Conservation (phyloP, 2,329 filamentous ascomycete species). For the Thielaviopsis musarum region DNA sequence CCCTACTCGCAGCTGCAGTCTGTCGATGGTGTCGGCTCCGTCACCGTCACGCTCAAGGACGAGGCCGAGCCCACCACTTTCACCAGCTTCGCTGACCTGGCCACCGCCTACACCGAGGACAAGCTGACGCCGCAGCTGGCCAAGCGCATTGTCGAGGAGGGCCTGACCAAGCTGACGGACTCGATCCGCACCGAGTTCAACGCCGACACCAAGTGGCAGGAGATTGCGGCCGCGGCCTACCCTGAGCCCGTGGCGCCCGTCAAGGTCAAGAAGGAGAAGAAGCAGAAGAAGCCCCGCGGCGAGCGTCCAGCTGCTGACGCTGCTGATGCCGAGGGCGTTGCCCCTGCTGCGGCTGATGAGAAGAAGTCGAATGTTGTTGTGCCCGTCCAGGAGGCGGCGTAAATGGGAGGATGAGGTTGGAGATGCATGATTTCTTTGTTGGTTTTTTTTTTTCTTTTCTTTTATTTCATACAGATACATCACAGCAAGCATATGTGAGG, state of each 20-base stretch:
- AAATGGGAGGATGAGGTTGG: background rate
- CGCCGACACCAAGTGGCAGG: slow-evolving; percentile 60
- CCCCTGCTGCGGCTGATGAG: background rate
- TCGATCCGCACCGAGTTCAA: slow-evolving; percentile 65
- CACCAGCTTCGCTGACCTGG: slow-evolving; percentile 54
- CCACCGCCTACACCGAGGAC: slow-evolving; percentile 66
- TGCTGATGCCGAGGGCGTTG: slow-evolving; percentile 17
- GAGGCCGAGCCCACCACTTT: slow-evolving; percentile 61
- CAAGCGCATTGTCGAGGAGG: slow-evolving; percentile 66
- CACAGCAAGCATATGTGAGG: no score
- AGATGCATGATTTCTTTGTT: background rate
- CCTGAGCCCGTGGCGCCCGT: slow-evolving; percentile 33
- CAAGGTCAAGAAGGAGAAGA: slow-evolving; percentile 55
- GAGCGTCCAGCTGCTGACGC: slow-evolving; percentile 48
- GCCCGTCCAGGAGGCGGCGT: slow-evolving; percentile 7
- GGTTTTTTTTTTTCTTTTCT: background rate
- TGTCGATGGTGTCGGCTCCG: slow-evolving; percentile 15
- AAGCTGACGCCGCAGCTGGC: slow-evolving; percentile 68
- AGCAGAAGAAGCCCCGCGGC: slow-evolving; percentile 43
- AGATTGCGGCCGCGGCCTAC: slow-evolving; percentile 55
- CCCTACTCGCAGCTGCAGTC: slow-evolving; percentile 50
- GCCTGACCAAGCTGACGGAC: slow-evolving; percentile 54
- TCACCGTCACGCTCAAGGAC: slow-evolving; percentile 47
- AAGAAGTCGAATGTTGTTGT: slow-evolving; percentile 10
- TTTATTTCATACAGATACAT: background rate